Conservation (phyloP, 305 asterid species). For the Solanum chacoense region DNA sequence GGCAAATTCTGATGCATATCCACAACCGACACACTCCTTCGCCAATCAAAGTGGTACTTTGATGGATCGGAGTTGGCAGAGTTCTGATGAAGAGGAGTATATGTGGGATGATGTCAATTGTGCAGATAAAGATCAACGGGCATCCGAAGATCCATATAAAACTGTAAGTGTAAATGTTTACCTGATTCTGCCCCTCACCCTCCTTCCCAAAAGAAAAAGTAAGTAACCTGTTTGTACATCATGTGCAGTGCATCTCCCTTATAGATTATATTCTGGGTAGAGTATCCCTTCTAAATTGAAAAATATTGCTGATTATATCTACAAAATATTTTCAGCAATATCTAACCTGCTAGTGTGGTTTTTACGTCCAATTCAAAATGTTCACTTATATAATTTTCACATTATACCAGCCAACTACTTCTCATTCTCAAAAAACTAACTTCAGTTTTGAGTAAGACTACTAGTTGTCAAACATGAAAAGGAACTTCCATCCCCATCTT, state of each 20-base stretch:
- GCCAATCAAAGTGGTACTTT: constrained; percentile 24
- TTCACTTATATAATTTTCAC: background rate
- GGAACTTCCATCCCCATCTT: background rate
- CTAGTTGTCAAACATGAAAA: background rate
- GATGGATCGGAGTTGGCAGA: constrained; percentile 66
- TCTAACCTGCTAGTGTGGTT: background rate
- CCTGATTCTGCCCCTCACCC: background rate
- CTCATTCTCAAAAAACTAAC: background rate
- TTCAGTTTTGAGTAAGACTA: background rate
- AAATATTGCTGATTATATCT: background rate
- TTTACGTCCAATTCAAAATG: background rate
- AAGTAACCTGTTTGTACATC: background rate
- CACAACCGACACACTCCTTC: constrained; percentile 27
- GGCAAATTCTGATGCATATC: constrained; percentile 25
- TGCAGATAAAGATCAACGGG: constrained; percentile 50
- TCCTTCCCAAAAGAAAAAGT: background rate
- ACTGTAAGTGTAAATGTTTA: constrained; percentile 32
- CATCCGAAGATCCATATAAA: constrained; percentile 43
- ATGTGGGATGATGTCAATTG: constrained; percentile 63
- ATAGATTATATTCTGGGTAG: background rate
- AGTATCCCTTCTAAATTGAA: background rate
- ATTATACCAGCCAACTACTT: background rate
- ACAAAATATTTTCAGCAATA: background rate
- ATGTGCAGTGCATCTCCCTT: background rate
- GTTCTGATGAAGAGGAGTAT: constrained; percentile 91